phyloP scores from a whole-genome alignment of 768 basidiomycete genomes.

The Tremella yokohamensis region DNA sequence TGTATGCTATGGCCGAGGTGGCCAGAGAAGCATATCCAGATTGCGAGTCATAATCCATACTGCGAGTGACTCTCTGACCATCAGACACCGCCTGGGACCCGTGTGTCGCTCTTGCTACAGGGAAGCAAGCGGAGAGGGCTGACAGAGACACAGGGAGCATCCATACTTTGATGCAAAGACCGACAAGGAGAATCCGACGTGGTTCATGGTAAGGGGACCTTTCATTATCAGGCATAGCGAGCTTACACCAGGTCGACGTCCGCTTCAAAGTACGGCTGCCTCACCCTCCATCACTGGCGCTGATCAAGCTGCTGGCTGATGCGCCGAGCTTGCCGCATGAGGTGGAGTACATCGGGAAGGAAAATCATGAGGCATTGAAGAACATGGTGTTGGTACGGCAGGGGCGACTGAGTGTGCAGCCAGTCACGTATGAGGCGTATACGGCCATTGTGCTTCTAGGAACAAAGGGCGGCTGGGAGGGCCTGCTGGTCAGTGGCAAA shows the following conservation, averaged over 20 bases:
- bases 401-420: constrained; percentile 83
- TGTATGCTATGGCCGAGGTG: constrained; percentile 56
- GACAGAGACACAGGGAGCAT: constrained; percentile 54
- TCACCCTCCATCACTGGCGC: constrained; percentile 72
- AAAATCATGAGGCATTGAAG: constrained; percentile 58
- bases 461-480: constrained; percentile 73
- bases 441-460: constrained; percentile 62
- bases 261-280: constrained; percentile 62
- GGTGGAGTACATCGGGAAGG: constrained; percentile 65
- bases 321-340: constrained; percentile 55
- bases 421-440: constrained; percentile 67
- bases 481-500: constrained; percentile 10
- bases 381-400: constrained; percentile 76
- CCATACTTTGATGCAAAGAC: constrained; percentile 65
- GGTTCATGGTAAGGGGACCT: constrained; percentile 98
- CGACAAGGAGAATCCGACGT: constrained; percentile 68
- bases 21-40: constrained; percentile 85
- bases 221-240: constrained; percentile 41
- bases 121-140: neutral
- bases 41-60: constrained; percentile 57
- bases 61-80: neutral
- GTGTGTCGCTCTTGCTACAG: constrained; percentile 55
- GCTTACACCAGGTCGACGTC: constrained; percentile 39
- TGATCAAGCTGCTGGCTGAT: constrained; percentile 66
- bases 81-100: constrained; percentile 88